Base-by-base conservation (phyloP, 768 basidiomycete genomes). In the Lentinula detonsa region DNA sequence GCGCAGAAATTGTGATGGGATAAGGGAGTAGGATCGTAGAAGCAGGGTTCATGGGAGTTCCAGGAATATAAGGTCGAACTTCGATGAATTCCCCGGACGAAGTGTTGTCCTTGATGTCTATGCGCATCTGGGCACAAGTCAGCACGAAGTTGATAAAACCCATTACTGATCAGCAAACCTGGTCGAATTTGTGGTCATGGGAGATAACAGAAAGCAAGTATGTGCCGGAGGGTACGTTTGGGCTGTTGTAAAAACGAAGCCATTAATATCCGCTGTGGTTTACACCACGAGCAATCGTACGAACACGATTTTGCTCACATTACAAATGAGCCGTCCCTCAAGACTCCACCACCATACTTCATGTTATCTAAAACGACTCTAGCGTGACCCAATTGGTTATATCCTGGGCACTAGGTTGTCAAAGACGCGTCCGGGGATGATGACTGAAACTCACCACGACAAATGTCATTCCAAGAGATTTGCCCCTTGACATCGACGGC, bases 391-490 rank as follows among this genome's bases (percentile, higher is more conserved):
- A 91, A 77, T 1, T 74, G 65, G 34, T 62, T 61, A 55, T 71
- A 68, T 60, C 69, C 75, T 77, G 68, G 10, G 15, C 15, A 3
- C 37, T 40, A 5, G 5, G 35, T n/a, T 50, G 21, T 39, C 40
- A 54, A 65, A 68, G 33, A 52, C 34, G 66, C 73, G 58, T 31
- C 31, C 39, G 1, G 5, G 6, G 55, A 28, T 5, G 53, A 28
- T 13, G 39, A 21, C 6, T 63, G 18, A 34, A 40, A 34, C 71
- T 65, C 57, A 90, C 90, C 75, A 46, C 79, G 75, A 75, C 89
- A 91, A 7, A 85, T 63, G n/a, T 83, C 81, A 70, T 88, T 91
- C 87, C 88, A 91, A 50, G 80, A 76, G 10, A 93, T 73, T 53
- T 76, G 78, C 64, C 91, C 91, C 3, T 72, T 66, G 51, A 93